Evolutionary conservation across 768 basidiomycete species (phyloP).

Genomic region (Lepiota venenata): DNA sequence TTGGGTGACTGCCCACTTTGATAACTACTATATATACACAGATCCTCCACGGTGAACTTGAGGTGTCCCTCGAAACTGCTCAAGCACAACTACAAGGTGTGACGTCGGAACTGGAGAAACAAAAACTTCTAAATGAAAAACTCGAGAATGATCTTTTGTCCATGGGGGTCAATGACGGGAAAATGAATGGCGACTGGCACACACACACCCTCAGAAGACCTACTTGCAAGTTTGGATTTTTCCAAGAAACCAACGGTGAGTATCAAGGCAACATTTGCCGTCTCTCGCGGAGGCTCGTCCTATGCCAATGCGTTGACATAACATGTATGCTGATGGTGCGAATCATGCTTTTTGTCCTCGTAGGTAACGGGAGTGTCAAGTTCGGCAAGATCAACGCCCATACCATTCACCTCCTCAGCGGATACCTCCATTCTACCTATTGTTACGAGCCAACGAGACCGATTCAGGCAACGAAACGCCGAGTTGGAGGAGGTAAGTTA

Average conservation of each 20-base stretch:
- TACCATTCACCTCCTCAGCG: constrained; percentile 69
- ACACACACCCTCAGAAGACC: constrained; percentile 40
- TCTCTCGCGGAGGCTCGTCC: not conserved
- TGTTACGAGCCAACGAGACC: constrained; percentile 93
- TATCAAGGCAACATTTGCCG: not conserved
- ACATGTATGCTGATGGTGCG: not conserved
- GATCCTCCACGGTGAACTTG: constrained; percentile 84
- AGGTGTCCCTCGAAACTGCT: constrained; percentile 56
- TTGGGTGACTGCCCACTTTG: not conserved
- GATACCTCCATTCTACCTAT: constrained; percentile 98
- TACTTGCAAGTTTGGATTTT: constrained; percentile 71
- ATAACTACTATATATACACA: constrained; percentile 22
- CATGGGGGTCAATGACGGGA: constrained; percentile 57
- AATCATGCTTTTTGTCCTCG: not conserved
- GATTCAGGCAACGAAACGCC: constrained; percentile 96
- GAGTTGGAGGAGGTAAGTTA: constrained; percentile 86
- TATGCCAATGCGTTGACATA: not conserved
- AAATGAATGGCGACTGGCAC: constrained; percentile 10
- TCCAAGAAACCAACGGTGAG: constrained; percentile 51
- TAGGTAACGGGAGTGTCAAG: constrained; percentile 18
- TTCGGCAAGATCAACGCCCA: constrained; percentile 53
- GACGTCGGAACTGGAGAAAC: constrained; percentile 69
- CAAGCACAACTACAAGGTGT: constrained; percentile 57
- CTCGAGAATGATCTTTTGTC: constrained; percentile 89
- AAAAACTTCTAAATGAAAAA: constrained; percentile 79